A percentile compares a stretch with the other conserved stretches of the same genome.
These are phyloP conservation scores for Podila minutissima DNA, from an alignment of 192 early-diverging fungal species.

Conservation along the genomic window DNA sequence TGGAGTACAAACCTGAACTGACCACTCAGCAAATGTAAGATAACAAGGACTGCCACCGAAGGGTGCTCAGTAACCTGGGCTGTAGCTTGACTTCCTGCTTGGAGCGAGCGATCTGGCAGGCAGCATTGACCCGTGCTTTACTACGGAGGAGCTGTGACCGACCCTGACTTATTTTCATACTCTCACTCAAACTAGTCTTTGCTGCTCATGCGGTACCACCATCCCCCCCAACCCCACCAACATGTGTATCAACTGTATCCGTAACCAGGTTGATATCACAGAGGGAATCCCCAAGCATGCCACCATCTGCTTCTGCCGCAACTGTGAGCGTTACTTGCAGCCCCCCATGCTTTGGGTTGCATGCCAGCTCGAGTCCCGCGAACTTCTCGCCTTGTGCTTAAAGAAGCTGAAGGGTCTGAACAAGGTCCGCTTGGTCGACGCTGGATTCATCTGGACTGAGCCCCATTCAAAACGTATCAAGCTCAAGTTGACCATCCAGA, in stretches of 20 bases:
- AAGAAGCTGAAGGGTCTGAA: slow-evolving; percentile 91
- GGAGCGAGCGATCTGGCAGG: not conserved
- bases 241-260: slow-evolving; percentile 99
- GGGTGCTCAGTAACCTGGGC: no score
- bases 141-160: not conserved
- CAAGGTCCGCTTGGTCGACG: slow-evolving; percentile 96
- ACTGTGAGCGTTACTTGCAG: slow-evolving; percentile 97
- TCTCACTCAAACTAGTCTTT: slow-evolving; percentile 61
- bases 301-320: slow-evolving; percentile 95
- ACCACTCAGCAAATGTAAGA: slow-evolving; percentile 64
- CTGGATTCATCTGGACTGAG: slow-evolving; percentile 99
- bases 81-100: not conserved
- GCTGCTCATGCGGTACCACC: slow-evolving; percentile 92
- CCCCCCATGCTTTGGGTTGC: slow-evolving; percentile 93
- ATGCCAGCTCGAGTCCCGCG: slow-evolving; percentile 88
- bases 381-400: slow-evolving; percentile 91
- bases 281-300: slow-evolving; percentile 97
- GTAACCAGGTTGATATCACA: slow-evolving; percentile 96
- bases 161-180: not conserved
- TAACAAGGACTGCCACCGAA: not conserved
- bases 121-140: not conserved
- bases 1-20: slow-evolving; percentile 66
- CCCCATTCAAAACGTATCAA: slow-evolving; percentile 89
- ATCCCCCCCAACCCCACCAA: slow-evolving; percentile 98
- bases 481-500: slow-evolving; percentile 98